Conservation (phyloP, 768 basidiomycete genomes). For the Infundibulicybe gibba region DNA sequence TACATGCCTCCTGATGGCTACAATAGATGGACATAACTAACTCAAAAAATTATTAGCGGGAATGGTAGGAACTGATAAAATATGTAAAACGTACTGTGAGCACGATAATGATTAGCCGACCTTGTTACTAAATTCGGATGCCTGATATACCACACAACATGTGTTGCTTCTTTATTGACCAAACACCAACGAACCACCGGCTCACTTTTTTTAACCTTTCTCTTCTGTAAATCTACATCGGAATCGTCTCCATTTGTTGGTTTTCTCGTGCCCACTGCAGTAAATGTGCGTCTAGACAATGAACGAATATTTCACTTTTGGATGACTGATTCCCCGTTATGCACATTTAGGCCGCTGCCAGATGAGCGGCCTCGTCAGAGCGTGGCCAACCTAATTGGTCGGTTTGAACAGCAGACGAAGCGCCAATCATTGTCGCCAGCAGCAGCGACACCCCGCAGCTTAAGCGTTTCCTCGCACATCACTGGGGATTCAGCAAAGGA, state of each 20-base stretch:
- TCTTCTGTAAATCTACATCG: conserved; percentile 22
- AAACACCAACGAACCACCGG: conserved; percentile 7
- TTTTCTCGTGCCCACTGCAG: too few relatives aligned
- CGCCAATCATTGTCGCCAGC: conserved; percentile 43
- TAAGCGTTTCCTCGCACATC: conserved; percentile 63
- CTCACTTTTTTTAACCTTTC: neutral
- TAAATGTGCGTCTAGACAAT: too few relatives aligned
- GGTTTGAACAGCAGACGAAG: conserved; percentile 82
- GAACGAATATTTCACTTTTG: too few relatives aligned
- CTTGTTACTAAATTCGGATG: conserved; percentile 12
- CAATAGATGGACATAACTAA: too few relatives aligned
- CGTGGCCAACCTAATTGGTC: conserved; percentile 88
- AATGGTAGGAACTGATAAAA: too few relatives aligned
- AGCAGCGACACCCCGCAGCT: conserved; percentile 47
- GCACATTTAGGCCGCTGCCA: conserved; percentile 67
- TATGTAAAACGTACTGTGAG: too few relatives aligned
- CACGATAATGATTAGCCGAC: conserved; percentile 5
- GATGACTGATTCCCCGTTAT: too few relatives aligned
- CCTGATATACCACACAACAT: neutral
- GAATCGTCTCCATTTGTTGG: neutral
- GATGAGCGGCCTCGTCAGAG: conserved; percentile 86
- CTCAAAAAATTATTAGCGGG: too few relatives aligned
- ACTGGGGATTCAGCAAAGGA: conserved; percentile 64
- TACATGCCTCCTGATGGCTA: too few relatives aligned
- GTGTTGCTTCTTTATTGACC: conserved; percentile 7